These are phyloP conservation scores for Sugiyamaella chiloensis DNA, from an alignment of 805 yeast genomes.

Conservation along the genomic window DNA sequence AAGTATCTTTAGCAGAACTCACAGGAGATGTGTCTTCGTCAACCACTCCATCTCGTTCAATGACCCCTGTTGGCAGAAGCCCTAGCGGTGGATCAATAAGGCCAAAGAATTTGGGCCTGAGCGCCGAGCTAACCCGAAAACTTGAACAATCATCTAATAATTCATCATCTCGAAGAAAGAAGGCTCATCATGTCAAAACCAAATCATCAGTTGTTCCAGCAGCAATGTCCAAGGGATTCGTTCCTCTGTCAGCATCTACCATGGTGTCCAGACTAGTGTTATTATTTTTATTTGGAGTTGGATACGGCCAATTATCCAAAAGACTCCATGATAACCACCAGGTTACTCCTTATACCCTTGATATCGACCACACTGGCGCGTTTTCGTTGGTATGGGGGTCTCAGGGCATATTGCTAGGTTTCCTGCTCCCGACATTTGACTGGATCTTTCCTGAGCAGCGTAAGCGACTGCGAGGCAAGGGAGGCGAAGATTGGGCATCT, in stretches of 20 bases:
- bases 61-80: constrained; percentile 9
- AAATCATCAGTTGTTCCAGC: not conserved
- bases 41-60: constrained; percentile 10
- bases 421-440: constrained; percentile 30
- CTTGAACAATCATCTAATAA: not conserved
- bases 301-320: constrained; percentile 30
- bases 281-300: constrained; percentile 30
- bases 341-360: constrained; percentile 25
- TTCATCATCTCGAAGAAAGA: not conserved
- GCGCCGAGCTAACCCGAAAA: not conserved
- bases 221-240: constrained; percentile 16
- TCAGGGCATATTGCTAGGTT: constrained; percentile 30
- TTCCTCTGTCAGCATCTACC: constrained; percentile 19
- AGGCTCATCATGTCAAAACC: constrained; percentile 1
- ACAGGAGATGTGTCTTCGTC: constrained; percentile 31
- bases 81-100: not conserved
- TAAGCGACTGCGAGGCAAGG: constrained; percentile 18
- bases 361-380: constrained; percentile 24
- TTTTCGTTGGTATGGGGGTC: constrained; percentile 29
- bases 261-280: constrained; percentile 19
- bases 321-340: constrained; percentile 31
- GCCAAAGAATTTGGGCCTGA: not conserved
- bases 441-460: constrained; percentile 22
- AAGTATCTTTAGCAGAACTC: constrained; percentile 36
- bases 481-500: constrained; percentile 34